phyloP scores from a whole-genome alignment of 1,139 yeast species.

The Arxiozyma bovina region DNA sequence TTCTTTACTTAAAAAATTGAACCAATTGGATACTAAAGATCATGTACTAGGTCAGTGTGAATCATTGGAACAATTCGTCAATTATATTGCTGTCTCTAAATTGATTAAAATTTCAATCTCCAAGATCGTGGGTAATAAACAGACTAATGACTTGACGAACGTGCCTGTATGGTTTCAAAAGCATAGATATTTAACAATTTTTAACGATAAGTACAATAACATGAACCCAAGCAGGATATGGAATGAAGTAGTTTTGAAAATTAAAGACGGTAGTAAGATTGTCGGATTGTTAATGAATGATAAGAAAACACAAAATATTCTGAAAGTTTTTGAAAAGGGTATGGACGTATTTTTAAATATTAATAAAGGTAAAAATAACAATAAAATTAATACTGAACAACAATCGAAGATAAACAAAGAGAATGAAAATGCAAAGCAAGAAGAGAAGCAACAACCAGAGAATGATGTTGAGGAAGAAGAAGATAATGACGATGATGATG shows the following conservation, averaged over 20 bases:
- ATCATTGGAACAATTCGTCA: constrained; percentile 20
- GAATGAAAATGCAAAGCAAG: background rate
- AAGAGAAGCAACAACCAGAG: constrained; percentile 1
- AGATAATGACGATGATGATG: constrained; percentile 1
- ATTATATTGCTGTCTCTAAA: constrained; percentile 28
- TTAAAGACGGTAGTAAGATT: constrained; percentile 33
- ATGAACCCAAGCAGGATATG: constrained; percentile 42
- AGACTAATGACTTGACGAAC: constrained; percentile 9
- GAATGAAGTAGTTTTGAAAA: constrained; percentile 40
- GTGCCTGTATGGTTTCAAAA: constrained; percentile 29
- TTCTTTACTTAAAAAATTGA: constrained; percentile 28
- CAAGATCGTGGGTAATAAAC: constrained; percentile 18
- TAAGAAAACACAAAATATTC: constrained; percentile 40
- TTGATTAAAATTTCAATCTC: constrained; percentile 23
- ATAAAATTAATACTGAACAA: background rate
- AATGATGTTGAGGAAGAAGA: background rate
- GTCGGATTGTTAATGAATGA: constrained; percentile 47
- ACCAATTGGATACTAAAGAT: constrained; percentile 9
- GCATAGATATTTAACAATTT: constrained; percentile 20
- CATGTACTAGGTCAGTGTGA: constrained; percentile 12
- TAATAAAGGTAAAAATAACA: constrained; percentile 34
- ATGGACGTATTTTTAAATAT: constrained; percentile 55
- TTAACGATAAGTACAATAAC: constrained; percentile 24
- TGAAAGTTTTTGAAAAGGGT: constrained; percentile 47
- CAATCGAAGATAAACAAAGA: constrained; percentile 34